Evolutionary conservation across 306 rosid species (phyloP).

Genomic region (Pterocarpus santalinus): DNA sequence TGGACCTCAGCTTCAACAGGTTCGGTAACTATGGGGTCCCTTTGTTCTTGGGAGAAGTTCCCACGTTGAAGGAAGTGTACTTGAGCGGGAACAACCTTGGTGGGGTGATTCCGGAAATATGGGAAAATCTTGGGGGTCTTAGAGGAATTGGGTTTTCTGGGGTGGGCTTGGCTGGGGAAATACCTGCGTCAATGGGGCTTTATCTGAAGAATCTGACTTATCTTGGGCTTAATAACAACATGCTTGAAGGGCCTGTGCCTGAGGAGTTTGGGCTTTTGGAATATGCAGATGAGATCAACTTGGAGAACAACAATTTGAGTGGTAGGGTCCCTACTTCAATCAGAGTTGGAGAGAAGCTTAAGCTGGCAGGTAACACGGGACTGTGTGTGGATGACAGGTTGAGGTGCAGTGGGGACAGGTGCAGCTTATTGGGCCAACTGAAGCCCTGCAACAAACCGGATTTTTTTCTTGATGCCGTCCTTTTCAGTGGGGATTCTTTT

Average conservation of each 20-base stretch:
- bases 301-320: slow-evolving; percentile 84
- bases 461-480: slow-evolving; percentile 42
- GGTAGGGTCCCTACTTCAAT: slow-evolving; percentile 64
- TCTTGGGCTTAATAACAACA: slow-evolving; percentile 78
- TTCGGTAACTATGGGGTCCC: slow-evolving; percentile 77
- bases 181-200: slow-evolving; percentile 78
- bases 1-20: slow-evolving; percentile 78
- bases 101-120: slow-evolving; percentile 78
- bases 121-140: slow-evolving; percentile 67
- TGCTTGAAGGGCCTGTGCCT: slow-evolving; percentile 77
- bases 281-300: slow-evolving; percentile 64
- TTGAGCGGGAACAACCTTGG: slow-evolving; percentile 78
- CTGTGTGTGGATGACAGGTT: slow-evolving; percentile 63
- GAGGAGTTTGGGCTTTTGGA: slow-evolving; percentile 66
- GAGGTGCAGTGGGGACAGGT: slow-evolving; percentile 8
- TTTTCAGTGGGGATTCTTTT: slow-evolving; percentile 54
- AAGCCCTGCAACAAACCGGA: slow-evolving; percentile 55
- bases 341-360: slow-evolving; percentile 57
- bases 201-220: slow-evolving; percentile 64
- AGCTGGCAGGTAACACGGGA: slow-evolving; percentile 68
- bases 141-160: slow-evolving; percentile 65
- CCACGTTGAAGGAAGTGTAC: slow-evolving; percentile 66
- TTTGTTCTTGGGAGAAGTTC: slow-evolving; percentile 57
- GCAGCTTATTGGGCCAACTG: slow-evolving; percentile 47
- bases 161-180: slow-evolving; percentile 69